Evolutionary conservation across 306 rosid genomes (phyloP).

Genomic region (Cicer cuneatum): DNA sequence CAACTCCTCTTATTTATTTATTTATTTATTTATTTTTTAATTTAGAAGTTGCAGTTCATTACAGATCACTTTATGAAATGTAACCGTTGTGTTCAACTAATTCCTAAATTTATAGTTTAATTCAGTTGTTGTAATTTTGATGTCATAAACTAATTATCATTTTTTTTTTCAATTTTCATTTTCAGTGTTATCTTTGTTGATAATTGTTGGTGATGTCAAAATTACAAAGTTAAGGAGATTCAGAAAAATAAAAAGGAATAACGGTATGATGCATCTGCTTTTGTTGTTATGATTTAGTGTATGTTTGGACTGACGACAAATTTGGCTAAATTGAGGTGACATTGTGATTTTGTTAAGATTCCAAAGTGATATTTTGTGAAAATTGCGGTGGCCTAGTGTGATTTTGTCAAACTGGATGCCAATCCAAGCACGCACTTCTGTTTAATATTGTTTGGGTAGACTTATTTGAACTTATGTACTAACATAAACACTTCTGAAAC

Average conservation of each 20-base stretch:
- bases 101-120: background rate
- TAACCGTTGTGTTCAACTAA: background rate
- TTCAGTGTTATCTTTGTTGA: constrained; percentile 23
- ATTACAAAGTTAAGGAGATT: constrained; percentile 35
- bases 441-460: background rate
- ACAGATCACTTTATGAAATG: background rate
- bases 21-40: no score
- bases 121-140: constrained; percentile 13
- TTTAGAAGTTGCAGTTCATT: constrained; percentile 13
- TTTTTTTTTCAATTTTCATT: background rate
- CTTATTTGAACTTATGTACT: no score
- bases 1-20: background rate
- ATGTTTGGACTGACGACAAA: background rate
- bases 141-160: background rate
- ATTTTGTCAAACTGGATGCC: background rate
- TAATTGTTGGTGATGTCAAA: constrained; percentile 34
- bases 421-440: background rate
- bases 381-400: background rate
- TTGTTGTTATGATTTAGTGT: background rate
- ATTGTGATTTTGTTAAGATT: background rate
- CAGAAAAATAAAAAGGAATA: background rate
- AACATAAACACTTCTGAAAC: no score
- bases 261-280: constrained; percentile 20
- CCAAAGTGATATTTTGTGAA: background rate
- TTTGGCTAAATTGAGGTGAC: background rate